Evolutionary conservation across 2,329 filamentous ascomycete species (phyloP), one percentile per base, ranked within the genome.

Genomic region (Biscogniauxia marginata): DNA sequence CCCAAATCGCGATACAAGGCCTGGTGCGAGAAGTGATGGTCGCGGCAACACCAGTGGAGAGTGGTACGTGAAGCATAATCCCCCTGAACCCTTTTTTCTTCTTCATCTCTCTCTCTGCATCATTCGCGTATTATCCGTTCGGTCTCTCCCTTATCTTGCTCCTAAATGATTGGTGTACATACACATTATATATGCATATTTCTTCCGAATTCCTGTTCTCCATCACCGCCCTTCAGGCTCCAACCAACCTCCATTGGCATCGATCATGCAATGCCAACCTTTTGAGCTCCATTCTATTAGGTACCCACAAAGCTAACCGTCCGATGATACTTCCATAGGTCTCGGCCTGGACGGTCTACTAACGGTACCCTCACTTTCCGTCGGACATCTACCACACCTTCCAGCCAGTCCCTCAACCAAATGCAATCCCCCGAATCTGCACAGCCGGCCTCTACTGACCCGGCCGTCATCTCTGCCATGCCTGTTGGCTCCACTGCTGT

Each of bases 311-410:
- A 39, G 13, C 30, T 39, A 39, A 39, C 30, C 30, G 3, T 39
- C 30, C n/a, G 30, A n/a, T 39, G 30, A 39, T 48, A 55, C 60
- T 59, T 54, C 30, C 49, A 48, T 55, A 87, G 85, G 85, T 74
- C 81, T 61, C 80, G 84, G 69, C 78, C 79, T 67, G 81, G 78
- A 60, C 80, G 83, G 64, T 77, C 81, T 56, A 75, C 79, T 21
- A 87, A 87, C 67, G 84, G 84, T 45, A 87, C 84, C 24, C 74
- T 86, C 51, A 88, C 84, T 60, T 84, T 87, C 68, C 84, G 85
- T 69, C 83, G 85, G 66, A 76, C 84, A 47, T 86, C 84, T 48
- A 84, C 83, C 60, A 85, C 83, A 61, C 77, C 62, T 62, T 69
- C 64, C 63, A 72, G 73, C 70, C 75, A 76, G 68, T 71, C 68